Evolutionary conservation across 2,329 filamentous ascomycete species (phyloP).

Genomic region (Ascochyta lentis): DNA sequence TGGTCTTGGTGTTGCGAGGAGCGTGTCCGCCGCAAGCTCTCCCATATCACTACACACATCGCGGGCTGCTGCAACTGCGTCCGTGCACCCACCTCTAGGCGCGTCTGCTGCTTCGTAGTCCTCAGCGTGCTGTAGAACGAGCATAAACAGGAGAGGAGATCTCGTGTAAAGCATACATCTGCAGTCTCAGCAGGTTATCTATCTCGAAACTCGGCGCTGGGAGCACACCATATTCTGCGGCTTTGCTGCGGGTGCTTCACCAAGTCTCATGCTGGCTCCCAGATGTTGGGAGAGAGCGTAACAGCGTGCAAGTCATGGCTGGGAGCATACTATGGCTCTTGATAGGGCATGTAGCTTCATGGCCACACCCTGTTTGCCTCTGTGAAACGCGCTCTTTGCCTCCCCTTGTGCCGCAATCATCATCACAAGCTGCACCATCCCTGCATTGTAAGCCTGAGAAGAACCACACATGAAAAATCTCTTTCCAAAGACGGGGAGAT

Average conservation of each 20-base stretch:
- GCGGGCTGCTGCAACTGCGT: not conserved
- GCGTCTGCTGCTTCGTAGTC: not conserved
- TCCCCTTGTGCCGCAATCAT: not conserved
- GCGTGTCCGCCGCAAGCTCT: not conserved
- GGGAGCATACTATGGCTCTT: not conserved
- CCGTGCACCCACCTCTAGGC: conserved; percentile 3
- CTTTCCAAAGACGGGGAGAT: not conserved
- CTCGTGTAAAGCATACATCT: not conserved
- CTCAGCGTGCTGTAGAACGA: not conserved
- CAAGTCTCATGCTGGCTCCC: not conserved
- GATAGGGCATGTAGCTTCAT: not conserved
- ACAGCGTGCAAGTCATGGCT: not conserved
- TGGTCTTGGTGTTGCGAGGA: not conserved
- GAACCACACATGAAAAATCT: not conserved
- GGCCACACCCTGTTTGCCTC: not conserved
- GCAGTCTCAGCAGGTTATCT: not conserved
- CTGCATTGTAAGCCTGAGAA: not conserved
- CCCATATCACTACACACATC: not conserved
- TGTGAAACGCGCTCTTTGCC: not conserved
- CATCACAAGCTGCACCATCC: not conserved
- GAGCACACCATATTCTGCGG: too few relatives aligned
- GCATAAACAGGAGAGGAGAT: too few relatives aligned
- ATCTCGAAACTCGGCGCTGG: too few relatives aligned
- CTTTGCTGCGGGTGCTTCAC: too few relatives aligned
- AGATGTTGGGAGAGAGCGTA: not conserved